Evolutionary conservation across 2,329 filamentous ascomycete genomes (phyloP).

Genomic region (Ampelomyces quisqualis): DNA sequence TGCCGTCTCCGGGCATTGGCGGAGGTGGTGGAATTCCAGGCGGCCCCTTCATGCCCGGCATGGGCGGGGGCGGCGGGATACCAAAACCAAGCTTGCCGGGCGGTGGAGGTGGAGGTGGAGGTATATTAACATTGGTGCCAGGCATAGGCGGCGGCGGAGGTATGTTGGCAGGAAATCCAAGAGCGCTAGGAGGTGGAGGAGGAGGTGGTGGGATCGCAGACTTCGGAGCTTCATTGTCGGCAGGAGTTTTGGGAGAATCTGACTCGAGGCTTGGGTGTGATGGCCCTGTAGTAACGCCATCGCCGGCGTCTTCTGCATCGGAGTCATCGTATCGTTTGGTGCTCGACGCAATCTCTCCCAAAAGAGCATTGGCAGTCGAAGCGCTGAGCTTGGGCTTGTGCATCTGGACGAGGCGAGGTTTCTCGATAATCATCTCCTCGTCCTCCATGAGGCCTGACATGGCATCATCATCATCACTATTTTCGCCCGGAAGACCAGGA

Average conservation of each 20-base stretch:
- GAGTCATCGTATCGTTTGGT: conserved; percentile 72
- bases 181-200: conserved; percentile 45
- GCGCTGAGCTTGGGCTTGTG: conserved; percentile 67
- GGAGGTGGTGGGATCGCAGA: conserved; percentile 51
- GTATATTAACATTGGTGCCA: conserved; percentile 46
- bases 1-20: conserved; percentile 52
- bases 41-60: conserved; percentile 46
- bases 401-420: conserved; percentile 76
- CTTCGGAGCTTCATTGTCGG: conserved; percentile 53
- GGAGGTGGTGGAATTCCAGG: conserved; percentile 45
- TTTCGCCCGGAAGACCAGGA: conserved; percentile 35
- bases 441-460: conserved; percentile 46
- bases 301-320: conserved; percentile 66
- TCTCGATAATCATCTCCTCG: conserved; percentile 69
- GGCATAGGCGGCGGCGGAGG: conserved; percentile 52
- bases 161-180: conserved; percentile 42
- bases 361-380: conserved; percentile 65
- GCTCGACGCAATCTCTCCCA: conserved; percentile 73
- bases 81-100: conserved; percentile 49
- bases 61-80: conserved; percentile 51
- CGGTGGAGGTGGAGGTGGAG: conserved; percentile 52
- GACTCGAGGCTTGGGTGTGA: conserved; percentile 75
- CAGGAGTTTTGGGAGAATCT: conserved; percentile 66
- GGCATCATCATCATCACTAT: conserved; percentile 40
- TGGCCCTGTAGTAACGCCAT: conserved; percentile 70